Conservation (phyloP, 306 rosid species). For the Fragaria ananassa region DNA sequence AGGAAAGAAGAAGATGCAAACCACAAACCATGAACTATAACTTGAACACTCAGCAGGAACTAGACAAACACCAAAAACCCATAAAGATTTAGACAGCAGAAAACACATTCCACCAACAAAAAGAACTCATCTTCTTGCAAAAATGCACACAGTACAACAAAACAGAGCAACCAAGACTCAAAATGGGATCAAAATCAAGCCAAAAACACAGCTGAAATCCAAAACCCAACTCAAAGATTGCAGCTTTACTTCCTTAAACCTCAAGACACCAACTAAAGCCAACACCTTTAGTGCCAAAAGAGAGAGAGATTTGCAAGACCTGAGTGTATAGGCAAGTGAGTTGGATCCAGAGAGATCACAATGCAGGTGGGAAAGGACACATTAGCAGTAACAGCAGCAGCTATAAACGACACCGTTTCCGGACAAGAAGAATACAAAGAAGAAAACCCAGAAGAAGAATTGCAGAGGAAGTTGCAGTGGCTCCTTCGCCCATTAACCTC, state of each 20-base stretch:
- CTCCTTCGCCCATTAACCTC: slow-evolving; percentile 48
- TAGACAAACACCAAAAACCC: slow-evolving; percentile 13
- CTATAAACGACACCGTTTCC: slow-evolving; percentile 53
- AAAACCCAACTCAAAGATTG: slow-evolving; percentile 3
- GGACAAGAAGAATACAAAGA: slow-evolving; percentile 16
- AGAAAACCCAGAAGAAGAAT: slow-evolving; percentile 25
- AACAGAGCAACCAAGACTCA: not conserved
- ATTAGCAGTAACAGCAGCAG: slow-evolving; percentile 19
- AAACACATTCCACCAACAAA: not conserved
- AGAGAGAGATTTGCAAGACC: slow-evolving; percentile 30
- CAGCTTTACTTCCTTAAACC: not conserved
- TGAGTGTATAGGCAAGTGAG: slow-evolving; percentile 22
- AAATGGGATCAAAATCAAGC: slow-evolving; percentile 12
- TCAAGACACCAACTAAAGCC: not conserved
- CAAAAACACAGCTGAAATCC: slow-evolving; percentile 11
- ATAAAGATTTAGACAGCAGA: not conserved
- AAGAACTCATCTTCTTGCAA: not conserved
- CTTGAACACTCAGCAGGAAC: not conserved
- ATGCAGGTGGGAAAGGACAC: slow-evolving; percentile 24
- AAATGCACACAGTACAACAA: not conserved
- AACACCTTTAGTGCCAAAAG: not conserved
- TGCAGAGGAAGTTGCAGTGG: slow-evolving; percentile 70
- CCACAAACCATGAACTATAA: not conserved
- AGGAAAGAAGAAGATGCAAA: not conserved
- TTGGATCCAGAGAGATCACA: slow-evolving; percentile 55